Conservation (phyloP, 192 early-diverging fungal genomes). For the Dissophora globulifera region DNA sequence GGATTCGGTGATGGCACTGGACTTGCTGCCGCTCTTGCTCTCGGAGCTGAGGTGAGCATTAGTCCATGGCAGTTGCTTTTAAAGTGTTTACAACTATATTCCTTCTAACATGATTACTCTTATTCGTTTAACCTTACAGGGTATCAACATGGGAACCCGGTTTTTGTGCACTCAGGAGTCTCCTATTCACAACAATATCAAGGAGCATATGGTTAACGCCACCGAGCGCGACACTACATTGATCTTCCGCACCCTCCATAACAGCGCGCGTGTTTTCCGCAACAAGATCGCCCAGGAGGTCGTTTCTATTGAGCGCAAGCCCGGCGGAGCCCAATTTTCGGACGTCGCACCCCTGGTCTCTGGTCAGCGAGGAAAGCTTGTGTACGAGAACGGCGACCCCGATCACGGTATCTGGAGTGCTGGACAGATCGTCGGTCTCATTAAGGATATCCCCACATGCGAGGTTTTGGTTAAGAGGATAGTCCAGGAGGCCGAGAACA, state of each 20-base stretch:
- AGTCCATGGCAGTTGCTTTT: background rate
- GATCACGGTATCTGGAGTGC: constrained; percentile 72
- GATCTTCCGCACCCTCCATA: constrained; percentile 81
- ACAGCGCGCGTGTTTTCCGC: constrained; percentile 81
- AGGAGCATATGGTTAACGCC: constrained; percentile 76
- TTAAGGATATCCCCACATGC: constrained; percentile 84
- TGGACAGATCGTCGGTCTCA: constrained; percentile 76
- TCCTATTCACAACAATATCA: constrained; percentile 80
- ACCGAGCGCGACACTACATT: constrained; percentile 72
- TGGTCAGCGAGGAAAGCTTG: constrained; percentile 68
- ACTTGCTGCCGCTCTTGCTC: constrained; percentile 69
- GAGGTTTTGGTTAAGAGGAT: constrained; percentile 70
- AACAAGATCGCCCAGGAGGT: constrained; percentile 79
- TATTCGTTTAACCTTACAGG: constrained; percentile 52
- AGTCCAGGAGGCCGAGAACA: constrained; percentile 61
- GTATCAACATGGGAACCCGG: constrained; percentile 88
- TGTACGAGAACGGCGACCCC: constrained; percentile 65
- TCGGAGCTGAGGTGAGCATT: constrained; percentile 55
- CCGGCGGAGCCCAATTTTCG: constrained; percentile 70
- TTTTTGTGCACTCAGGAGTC: constrained; percentile 84
- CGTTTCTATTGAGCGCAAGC: constrained; percentile 71
- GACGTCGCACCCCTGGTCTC: constrained; percentile 76
- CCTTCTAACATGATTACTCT: constrained; percentile 1
- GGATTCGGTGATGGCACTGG: constrained; percentile 84
- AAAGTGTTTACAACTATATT: background rate